phyloP scores from a whole-genome alignment of 2,329 filamentous ascomycete genomes.

The Phaeophleospora eucalypticola region DNA sequence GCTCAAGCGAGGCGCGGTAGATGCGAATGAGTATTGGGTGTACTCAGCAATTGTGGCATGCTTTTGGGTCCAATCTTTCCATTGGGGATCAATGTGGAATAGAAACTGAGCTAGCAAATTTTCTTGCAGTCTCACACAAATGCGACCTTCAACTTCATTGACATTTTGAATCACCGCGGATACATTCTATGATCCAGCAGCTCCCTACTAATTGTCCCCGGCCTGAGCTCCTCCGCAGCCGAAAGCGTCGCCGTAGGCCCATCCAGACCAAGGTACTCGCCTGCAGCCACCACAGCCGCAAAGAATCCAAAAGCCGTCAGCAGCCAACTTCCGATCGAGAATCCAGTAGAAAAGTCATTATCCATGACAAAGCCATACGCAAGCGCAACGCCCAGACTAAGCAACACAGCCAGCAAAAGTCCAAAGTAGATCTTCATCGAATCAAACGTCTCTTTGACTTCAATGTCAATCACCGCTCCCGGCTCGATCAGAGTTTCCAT shows the following conservation, averaged over 20 bases:
- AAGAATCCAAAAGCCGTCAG: slow-evolving; percentile 20
- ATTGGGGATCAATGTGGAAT: too few species aligned
- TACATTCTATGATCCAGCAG: not conserved
- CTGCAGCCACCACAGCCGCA: slow-evolving; percentile 17
- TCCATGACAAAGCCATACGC: slow-evolving; percentile 18
- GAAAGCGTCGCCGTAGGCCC: slow-evolving; percentile 13
- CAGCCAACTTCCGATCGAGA: slow-evolving; percentile 19
- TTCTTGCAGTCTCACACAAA: too few species aligned
- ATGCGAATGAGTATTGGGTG: too few species aligned
- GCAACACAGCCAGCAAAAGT: slow-evolving; percentile 12
- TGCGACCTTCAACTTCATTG: too few species aligned
- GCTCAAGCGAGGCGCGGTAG: too few species aligned
- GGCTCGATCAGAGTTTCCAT: slow-evolving; percentile 13
- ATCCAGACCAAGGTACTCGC: slow-evolving; percentile 17
- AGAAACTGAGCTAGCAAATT: too few species aligned
- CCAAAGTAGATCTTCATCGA: slow-evolving; percentile 16
- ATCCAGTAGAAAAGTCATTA: slow-evolving; percentile 18
- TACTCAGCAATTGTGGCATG: too few species aligned
- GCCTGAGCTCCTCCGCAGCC: not conserved
- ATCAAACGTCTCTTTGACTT: slow-evolving; percentile 20
- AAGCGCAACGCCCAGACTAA: slow-evolving; percentile 14
- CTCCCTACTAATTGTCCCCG: not conserved
- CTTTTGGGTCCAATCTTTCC: too few species aligned
- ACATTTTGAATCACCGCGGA: not conserved
- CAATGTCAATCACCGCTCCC: slow-evolving; percentile 18